Evolutionary conservation across 2,329 filamentous ascomycete species (phyloP), one percentile per base, ranked within the genome.

Genomic region (Parastagonospora avenae): DNA sequence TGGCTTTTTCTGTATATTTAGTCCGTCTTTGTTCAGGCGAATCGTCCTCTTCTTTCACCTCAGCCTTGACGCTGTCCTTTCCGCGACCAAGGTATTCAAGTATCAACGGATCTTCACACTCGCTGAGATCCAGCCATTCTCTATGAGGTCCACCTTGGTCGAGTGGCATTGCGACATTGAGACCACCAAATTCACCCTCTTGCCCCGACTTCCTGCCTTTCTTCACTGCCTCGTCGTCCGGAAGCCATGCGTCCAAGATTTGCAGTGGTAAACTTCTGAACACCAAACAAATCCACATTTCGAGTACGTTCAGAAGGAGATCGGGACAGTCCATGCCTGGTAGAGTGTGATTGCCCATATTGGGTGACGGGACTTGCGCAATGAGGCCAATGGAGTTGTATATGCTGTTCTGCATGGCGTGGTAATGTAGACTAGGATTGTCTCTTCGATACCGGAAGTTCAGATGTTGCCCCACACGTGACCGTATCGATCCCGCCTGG

Each of bases 371-470:
- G 0, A 69, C 31, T 1, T 48, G 37, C 2, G 64, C 64, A 1
- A 73, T 46, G 5, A 64, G 42, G 2, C 63, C 63, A 15, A 71
- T 65, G 7, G 54, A 40, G 33, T 74, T 71, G 42, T 62, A 70
- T 16, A 62, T 52, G 39, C 58, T 64, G 15, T 60, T 36, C 35
- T 73, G 61, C 44, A 73, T 28, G 7, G 69, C 69, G 8, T 65
- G 64, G 35, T 73, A 72, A 48, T 74, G 71, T 2, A 74, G 50
- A 4, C 59, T 63, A 1, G 62, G 60, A 38, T 74, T 66, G 42
- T 73, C 71, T 7, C 71, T 57, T 1, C 71, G 57, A 40, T 72
- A 70, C 8, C 71, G 60, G 35, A 73, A 74, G 27, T 73, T 68
- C 1, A 59, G 40, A 42, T 74, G 71, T 47, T 74, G 66, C 1